Evolutionary conservation across 768 basidiomycete genomes (phyloP), one percentile per base, ranked within the genome.

Genomic region (Harrya chromipes): DNA sequence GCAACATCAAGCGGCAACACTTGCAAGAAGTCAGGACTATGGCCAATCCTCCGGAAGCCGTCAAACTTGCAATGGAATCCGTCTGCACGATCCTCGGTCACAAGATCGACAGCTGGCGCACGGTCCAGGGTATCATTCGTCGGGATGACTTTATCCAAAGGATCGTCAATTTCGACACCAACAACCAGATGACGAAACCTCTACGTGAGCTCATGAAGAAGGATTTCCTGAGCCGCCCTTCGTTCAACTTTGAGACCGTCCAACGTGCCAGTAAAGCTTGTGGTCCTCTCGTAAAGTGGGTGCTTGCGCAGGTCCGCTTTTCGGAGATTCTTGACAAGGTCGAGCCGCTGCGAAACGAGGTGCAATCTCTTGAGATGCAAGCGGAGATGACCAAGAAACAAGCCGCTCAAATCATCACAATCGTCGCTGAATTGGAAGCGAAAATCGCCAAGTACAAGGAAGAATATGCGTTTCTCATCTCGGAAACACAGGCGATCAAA

Each of bases 251-350:
- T 64, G 97, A 98, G 67, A 88, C 79, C 5, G 94, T 98, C 34
- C 87, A 98, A 62, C 85, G 89, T 47, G 97, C 97, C 21, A 94
- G 90, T 70, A 90, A 86, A 73, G 97, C 97, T 24, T 98, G 95
- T 64, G 97, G 97, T 23, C 97, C 97, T 10, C 83, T 99, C 42
- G 94, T 95, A 56, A 97, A 97, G 70, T 97, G 97, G 97, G 95
- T 84, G 10, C 79, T 98, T 49, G 97, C 97, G 1, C 97, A 99
- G 73, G 93, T 97, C 42, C 83, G 83, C 26, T 99, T 92, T 76
- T 97, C 97, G 11, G 93, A 94, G 68, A 99, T 99, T 61, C 73
- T 99, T 36, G 94, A 99, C 74, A 90, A 85, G 69, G 93, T 98
- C 16, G 97, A 97, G 56, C 97, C 97, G 11, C 77, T 98, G 16